Conservation (phyloP, 257 asterid genomes). For the Anisodus tanguticus region DNA sequence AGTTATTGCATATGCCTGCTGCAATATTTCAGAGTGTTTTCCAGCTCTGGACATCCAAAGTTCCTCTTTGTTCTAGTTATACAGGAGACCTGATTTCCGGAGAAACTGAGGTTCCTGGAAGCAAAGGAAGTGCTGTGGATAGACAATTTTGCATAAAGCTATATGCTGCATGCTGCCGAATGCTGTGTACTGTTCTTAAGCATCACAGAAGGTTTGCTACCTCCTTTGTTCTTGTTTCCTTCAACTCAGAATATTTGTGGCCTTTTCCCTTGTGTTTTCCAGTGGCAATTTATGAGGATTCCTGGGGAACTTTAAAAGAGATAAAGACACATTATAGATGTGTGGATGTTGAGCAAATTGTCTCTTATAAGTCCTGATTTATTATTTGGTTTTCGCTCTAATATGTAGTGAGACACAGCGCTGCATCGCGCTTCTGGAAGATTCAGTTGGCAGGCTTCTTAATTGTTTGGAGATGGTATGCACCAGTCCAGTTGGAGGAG, state of each 20-base stretch:
- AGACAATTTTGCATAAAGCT: constrained; percentile 58
- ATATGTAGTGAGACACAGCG: constrained; percentile 63
- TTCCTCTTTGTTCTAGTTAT: constrained; percentile 31
- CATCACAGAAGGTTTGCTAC: constrained; percentile 68
- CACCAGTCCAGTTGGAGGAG: constrained; percentile 39
- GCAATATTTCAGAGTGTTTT: constrained; percentile 70
- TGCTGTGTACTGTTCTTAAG: constrained; percentile 74
- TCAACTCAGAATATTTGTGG: constrained; percentile 5
- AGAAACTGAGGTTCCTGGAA: constrained; percentile 32
- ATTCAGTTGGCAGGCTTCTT: constrained; percentile 77
- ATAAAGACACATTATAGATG: background rate
- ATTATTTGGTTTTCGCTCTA: constrained; percentile 15
- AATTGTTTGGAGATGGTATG: constrained; percentile 73
- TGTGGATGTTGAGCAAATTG: background rate
- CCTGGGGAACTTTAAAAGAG: constrained; percentile 8
- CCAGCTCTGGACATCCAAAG: constrained; percentile 52
- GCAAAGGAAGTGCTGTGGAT: constrained; percentile 45
- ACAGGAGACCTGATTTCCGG: constrained; percentile 18
- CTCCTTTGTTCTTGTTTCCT: constrained; percentile 29
- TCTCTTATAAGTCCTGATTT: constrained; percentile 7
- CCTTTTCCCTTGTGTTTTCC: background rate
- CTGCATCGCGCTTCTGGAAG: constrained; percentile 72
- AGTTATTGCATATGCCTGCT: constrained; percentile 75
- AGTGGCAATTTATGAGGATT: background rate
- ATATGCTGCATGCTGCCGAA: constrained; percentile 79